These are phyloP conservation scores for Fusarium temperatum DNA, from an alignment of 2,329 filamentous ascomycete species.

Conservation along the genomic window DNA sequence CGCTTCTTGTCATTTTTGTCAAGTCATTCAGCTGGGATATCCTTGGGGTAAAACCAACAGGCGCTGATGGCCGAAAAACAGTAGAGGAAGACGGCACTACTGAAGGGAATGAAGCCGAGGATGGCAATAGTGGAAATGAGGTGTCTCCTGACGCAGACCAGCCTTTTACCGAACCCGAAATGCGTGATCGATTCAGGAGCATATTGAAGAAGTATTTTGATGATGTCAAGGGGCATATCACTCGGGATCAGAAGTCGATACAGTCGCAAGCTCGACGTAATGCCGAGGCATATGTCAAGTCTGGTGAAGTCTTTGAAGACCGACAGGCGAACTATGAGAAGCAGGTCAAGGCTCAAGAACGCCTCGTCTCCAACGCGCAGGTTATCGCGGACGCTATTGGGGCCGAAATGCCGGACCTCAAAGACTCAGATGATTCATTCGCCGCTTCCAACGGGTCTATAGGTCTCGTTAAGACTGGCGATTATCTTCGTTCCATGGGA, in stretches of 20 bases:
- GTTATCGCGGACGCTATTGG: conserved; percentile 88
- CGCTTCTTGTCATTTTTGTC: conserved; percentile 92
- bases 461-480: conserved; percentile 90
- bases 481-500: conserved; percentile 88
- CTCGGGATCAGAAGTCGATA: conserved; percentile 92
- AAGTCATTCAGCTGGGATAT: conserved; percentile 98
- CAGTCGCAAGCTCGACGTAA: conserved; percentile 89
- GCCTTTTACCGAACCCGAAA: conserved; percentile 77
- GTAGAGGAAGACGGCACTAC: conserved; percentile 83
- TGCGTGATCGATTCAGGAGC: conserved; percentile 86
- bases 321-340: conserved; percentile 96
- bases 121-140: conserved; percentile 45
- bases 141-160: conserved; percentile 64
- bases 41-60: conserved; percentile 77
- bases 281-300: conserved; percentile 97
- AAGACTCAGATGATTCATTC: conserved; percentile 79
- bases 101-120: conserved; percentile 47
- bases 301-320: conserved; percentile 97
- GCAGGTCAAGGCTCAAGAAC: conserved; percentile 90
- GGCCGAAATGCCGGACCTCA: conserved; percentile 91
- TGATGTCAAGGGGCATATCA: conserved; percentile 86
- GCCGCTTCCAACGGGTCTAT: conserved; percentile 78
- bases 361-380: conserved; percentile 88
- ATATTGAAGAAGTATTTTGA: conserved; percentile 90
- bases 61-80: conserved; percentile 81